These are phyloP conservation scores for Gaeumannomyces tritici DNA, from an alignment of 2,329 filamentous ascomycete species.

Conservation along the genomic window DNA sequence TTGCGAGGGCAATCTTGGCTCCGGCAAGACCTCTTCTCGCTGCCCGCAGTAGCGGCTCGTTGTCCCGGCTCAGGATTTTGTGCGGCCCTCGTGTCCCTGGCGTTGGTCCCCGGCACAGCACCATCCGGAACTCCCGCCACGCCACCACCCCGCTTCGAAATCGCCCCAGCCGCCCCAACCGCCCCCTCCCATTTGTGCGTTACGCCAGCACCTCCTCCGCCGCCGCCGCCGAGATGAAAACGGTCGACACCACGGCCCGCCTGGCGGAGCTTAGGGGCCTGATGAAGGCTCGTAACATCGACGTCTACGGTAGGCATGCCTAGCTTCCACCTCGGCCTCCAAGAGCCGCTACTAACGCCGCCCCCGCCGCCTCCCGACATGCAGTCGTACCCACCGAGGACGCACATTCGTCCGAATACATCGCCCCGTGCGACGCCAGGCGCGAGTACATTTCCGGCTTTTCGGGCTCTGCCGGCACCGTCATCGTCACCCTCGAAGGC, in stretches of 20 bases:
- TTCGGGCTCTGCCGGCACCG: constrained; percentile 88
- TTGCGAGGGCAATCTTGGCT: background rate
- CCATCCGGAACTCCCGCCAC: background rate
- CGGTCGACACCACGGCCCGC: constrained; percentile 68
- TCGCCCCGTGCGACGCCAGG: constrained; percentile 86
- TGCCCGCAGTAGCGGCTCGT: background rate
- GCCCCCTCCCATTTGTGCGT: background rate
- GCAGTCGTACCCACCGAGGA: constrained; percentile 93
- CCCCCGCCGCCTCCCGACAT: constrained; percentile 4
- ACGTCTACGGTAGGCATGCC: constrained; percentile 71
- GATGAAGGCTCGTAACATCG: constrained; percentile 80
- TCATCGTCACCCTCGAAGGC: constrained; percentile 76
- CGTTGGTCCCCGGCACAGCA: background rate
- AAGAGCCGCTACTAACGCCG: background rate
- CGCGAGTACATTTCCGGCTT: constrained; percentile 91
- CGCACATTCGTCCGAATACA: constrained; percentile 95
- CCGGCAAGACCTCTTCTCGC: background rate
- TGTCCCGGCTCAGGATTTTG: background rate
- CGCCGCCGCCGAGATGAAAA: constrained; percentile 47
- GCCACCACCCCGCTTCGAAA: background rate
- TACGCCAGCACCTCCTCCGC: background rate
- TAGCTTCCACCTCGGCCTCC: background rate
- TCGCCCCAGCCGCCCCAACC: background rate
- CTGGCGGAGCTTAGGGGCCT: constrained; percentile 68
- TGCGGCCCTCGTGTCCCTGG: background rate